Conservation (phyloP, 2,329 filamentous ascomycete genomes). For the Fusarium incarnatum region DNA sequence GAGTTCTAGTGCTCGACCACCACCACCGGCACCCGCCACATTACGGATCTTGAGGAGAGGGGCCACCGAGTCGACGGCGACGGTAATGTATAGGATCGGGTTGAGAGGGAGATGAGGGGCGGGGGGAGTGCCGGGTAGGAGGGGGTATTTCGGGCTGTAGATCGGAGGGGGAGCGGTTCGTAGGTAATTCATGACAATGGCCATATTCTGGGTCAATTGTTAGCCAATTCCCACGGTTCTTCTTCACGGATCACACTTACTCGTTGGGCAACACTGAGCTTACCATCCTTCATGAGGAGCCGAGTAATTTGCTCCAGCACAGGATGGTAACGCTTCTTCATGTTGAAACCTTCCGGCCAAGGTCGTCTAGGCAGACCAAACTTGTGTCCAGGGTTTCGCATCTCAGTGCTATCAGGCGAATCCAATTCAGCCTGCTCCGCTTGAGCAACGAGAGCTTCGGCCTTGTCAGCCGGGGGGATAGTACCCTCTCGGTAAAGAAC, state of each 20-base stretch:
- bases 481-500: conserved; percentile 57
- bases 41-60: conserved; percentile 84
- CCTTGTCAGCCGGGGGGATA: conserved; percentile 53
- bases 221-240: conserved; percentile 2
- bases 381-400: conserved; percentile 72
- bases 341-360: conserved; percentile 69
- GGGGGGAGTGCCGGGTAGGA: conserved; percentile 64
- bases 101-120: conserved; percentile 82
- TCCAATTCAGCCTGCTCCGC: conserved; percentile 36
- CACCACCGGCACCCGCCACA: conserved; percentile 83
- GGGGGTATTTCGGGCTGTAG: conserved; percentile 75
- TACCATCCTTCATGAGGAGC: conserved; percentile 90
- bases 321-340: conserved; percentile 87
- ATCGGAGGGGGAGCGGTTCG: conserved; percentile 85
- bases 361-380: conserved; percentile 78
- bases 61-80: conserved; percentile 92
- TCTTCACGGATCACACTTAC: conserved; percentile 61
- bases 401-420: conserved; percentile 26
- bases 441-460: conserved; percentile 48
- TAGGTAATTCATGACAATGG: conserved; percentile 82
- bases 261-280: conserved; percentile 88
- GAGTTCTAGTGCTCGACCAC: conserved; percentile 85
- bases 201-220: conserved; percentile 75
- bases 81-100: conserved; percentile 87
- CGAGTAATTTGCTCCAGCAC: conserved; percentile 89